Percentiles rank a stretch among this genome's conserved stretches.
phyloP scores from a whole-genome alignment of 2,329 filamentous ascomycete genomes.

The Cordyceps cicadae region DNA sequence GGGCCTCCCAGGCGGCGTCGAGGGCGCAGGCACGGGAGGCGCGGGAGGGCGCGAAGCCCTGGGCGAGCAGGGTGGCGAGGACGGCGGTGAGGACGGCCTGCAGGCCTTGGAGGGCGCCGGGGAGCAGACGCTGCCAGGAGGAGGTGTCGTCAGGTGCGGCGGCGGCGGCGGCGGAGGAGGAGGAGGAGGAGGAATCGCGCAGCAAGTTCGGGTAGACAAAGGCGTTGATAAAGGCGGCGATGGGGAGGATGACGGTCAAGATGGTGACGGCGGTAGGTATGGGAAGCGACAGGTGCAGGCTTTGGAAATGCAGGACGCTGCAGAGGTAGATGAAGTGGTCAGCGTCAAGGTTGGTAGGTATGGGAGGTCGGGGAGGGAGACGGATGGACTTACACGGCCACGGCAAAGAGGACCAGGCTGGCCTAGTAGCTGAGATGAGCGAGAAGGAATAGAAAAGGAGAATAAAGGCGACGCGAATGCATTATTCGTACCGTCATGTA shows the following conservation, averaged over 20 bases:
- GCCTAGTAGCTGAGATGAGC: not conserved
- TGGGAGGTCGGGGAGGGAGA: not conserved
- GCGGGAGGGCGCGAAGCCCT: conserved; percentile 25
- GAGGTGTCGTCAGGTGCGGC: not conserved
- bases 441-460: not conserved
- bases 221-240: conserved; percentile 30
- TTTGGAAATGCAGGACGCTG: conserved; percentile 33
- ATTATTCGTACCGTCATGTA: conserved; percentile 9
- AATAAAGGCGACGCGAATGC: not conserved
- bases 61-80: conserved; percentile 36
- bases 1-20: conserved; percentile 44
- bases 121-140: conserved; percentile 19
- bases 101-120: conserved; percentile 30
- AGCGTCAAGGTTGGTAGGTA: not conserved
- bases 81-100: conserved; percentile 35
- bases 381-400: conserved; percentile 10
- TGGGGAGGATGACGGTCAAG: conserved; percentile 31
- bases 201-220: conserved; percentile 27
- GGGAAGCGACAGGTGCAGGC: conserved; percentile 32
- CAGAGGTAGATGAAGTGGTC: not conserved
- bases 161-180: not conserved
- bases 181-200: conserved; percentile 13
- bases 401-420: conserved; percentile 9
- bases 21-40: conserved; percentile 40
- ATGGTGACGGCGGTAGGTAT: conserved; percentile 28